Evolutionary conservation across 495 filamentous ascomycete genomes (phyloP).

Genomic region (Annulohypoxylon nitens): DNA sequence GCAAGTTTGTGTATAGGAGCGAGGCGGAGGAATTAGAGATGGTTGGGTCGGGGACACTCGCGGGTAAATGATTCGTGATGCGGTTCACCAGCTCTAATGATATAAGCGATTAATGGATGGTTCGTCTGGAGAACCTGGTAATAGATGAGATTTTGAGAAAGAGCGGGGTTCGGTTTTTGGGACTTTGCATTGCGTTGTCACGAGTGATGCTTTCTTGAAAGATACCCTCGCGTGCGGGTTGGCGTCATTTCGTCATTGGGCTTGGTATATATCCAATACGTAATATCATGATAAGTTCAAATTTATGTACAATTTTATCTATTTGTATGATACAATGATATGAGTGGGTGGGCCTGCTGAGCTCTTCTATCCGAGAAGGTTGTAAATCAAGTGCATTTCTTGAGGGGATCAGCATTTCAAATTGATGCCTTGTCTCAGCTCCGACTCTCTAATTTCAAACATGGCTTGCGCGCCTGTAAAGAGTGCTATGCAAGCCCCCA

Average conservation of each 20-base stretch:
- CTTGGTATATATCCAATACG: background rate
- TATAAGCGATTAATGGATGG: background rate
- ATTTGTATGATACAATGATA: constrained; percentile 15
- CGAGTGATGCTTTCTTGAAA: background rate
- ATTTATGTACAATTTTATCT: constrained; percentile 24
- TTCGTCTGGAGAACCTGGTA: background rate
- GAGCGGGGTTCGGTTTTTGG: background rate
- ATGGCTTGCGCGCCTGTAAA: constrained; percentile 94
- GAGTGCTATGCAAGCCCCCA: constrained; percentile 73
- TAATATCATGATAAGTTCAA: background rate
- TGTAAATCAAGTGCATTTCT: background rate
- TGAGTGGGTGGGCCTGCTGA: background rate
- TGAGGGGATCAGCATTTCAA: constrained; percentile 80
- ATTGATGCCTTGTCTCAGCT: constrained; percentile 82
- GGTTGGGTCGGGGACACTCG: background rate
- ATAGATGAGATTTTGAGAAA: background rate
- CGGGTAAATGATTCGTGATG: background rate
- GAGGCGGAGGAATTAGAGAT: constrained; percentile 13
- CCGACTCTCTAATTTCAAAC: constrained; percentile 92
- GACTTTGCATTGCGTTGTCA: background rate
- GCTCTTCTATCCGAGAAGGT: background rate
- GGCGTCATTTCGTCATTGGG: constrained; percentile 3
- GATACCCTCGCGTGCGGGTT: constrained; percentile 20
- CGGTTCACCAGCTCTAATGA: background rate
- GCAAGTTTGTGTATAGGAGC: constrained; percentile 55